Evolutionary conservation across 768 basidiomycete genomes (phyloP).

Genomic region (Roridomyces roridus): DNA sequence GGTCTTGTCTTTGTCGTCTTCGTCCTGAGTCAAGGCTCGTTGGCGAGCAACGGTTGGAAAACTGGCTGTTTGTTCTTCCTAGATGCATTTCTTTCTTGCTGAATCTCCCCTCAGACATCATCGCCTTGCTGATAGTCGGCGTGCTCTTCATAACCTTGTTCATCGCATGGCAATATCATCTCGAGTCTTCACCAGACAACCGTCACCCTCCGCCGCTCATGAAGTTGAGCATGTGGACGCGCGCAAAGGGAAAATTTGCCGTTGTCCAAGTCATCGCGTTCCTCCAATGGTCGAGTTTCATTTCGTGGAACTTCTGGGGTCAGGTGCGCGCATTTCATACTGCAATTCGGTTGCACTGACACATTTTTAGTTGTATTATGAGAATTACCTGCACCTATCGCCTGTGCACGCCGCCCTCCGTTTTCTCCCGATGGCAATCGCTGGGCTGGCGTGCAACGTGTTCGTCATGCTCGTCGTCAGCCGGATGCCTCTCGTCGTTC

Average conservation of each 20-base stretch:
- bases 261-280: constrained; percentile 69
- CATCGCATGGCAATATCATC: constrained; percentile 64
- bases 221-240: constrained; percentile 65
- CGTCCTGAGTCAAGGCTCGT: constrained; percentile 66
- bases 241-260: constrained; percentile 66
- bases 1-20: constrained; percentile 75
- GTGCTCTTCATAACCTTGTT: constrained; percentile 61
- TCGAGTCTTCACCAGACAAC: constrained; percentile 50
- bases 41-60: constrained; percentile 63
- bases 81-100: constrained; percentile 16
- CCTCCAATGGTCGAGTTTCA: constrained; percentile 65
- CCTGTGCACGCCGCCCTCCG: not conserved
- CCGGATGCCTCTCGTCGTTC: constrained; percentile 54
- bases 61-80: constrained; percentile 39
- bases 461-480: not conserved
- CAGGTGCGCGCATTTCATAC: too few species aligned
- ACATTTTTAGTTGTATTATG: constrained; percentile 44
- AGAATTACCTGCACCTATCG: not conserved
- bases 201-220: constrained; percentile 64
- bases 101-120: constrained; percentile 56
- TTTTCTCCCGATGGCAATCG: not conserved
- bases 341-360: not conserved
- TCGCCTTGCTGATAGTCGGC: constrained; percentile 65
- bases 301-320: constrained; percentile 53
- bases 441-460: not conserved